Evolutionary conservation across 306 rosid species (phyloP).

Genomic region (Casuarina glauca): DNA sequence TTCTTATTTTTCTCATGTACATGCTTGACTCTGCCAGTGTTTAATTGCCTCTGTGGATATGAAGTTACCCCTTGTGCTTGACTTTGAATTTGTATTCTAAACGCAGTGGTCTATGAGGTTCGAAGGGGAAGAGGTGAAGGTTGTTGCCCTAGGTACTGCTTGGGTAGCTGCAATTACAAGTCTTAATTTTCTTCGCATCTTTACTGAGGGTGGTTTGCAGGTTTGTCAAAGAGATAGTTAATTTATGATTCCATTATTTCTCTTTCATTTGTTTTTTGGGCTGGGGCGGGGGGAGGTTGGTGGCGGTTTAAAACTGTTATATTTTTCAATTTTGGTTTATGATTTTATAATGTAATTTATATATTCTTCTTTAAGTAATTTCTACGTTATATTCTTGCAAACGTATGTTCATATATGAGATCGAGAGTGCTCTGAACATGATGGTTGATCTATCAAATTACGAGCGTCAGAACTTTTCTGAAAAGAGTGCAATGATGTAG

Average conservation of each 20-base stretch:
- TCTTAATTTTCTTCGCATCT: slow-evolving; percentile 86
- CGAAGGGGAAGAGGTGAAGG: slow-evolving; percentile 94
- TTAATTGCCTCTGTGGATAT: slow-evolving; percentile 5
- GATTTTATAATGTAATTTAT: neutral
- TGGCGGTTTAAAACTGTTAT: neutral
- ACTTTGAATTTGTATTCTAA: slow-evolving; percentile 31
- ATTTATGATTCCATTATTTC: neutral
- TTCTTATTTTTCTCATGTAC: slow-evolving; percentile 4
- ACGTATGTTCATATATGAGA: neutral
- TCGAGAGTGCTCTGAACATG: neutral
- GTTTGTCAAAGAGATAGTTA: slow-evolving; percentile 37
- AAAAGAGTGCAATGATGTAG: neutral
- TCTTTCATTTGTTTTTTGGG: neutral
- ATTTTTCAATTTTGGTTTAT: neutral
- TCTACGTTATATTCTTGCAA: neutral
- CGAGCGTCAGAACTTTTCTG: neutral
- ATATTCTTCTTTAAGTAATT: neutral
- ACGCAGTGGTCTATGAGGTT: slow-evolving; percentile 96
- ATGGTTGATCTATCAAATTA: neutral
- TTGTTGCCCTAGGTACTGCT: slow-evolving; percentile 73
- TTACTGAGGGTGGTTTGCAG: slow-evolving; percentile 92
- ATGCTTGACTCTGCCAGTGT: slow-evolving; percentile 9
- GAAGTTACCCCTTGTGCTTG: slow-evolving; percentile 23
- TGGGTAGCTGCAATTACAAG: slow-evolving; percentile 96
- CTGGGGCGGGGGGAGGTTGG: neutral